Evolutionary conservation across 2,329 filamentous ascomycete genomes (phyloP).

Genomic region (Scleromitrula shiraiana): DNA sequence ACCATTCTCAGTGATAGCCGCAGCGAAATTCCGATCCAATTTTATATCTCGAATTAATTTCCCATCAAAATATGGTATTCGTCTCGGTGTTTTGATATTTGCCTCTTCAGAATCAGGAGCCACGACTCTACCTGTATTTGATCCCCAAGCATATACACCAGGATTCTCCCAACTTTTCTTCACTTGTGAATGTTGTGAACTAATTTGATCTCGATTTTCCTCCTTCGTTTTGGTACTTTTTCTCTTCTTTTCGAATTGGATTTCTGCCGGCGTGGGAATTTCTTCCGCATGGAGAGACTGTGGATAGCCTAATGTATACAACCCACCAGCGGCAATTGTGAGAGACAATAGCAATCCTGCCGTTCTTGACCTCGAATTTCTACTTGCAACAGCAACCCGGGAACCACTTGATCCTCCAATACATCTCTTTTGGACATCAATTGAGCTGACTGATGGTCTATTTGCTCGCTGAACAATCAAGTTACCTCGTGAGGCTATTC

Average conservation of each 20-base stretch:
- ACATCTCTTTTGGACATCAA: constrained; percentile 16
- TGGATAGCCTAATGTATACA: constrained; percentile 23
- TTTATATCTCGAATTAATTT: constrained; percentile 81
- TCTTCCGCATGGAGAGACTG: constrained; percentile 23
- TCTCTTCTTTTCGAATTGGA: constrained; percentile 62
- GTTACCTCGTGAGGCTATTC: not conserved
- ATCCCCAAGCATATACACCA: constrained; percentile 90
- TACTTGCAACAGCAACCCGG: constrained; percentile 14
- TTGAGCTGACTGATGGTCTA: constrained; percentile 9
- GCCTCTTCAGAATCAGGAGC: constrained; percentile 73
- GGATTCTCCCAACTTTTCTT: constrained; percentile 75
- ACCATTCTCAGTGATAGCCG: constrained; percentile 78
- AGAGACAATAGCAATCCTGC: constrained; percentile 19
- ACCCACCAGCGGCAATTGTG: constrained; percentile 18
- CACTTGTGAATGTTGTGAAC: constrained; percentile 81
- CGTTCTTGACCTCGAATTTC: constrained; percentile 5
- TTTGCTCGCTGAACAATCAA: constrained; percentile 14
- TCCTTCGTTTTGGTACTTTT: constrained; percentile 53
- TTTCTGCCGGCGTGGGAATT: constrained; percentile 36
- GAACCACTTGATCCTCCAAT: constrained; percentile 15
- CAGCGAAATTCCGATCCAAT: constrained; percentile 72
- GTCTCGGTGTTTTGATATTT: constrained; percentile 70
- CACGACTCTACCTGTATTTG: constrained; percentile 76
- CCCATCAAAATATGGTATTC: constrained; percentile 76
- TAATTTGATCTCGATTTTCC: constrained; percentile 67